Base-by-base conservation (phyloP, 169 alveolate species). In the Plasmodium ovale region DNA sequence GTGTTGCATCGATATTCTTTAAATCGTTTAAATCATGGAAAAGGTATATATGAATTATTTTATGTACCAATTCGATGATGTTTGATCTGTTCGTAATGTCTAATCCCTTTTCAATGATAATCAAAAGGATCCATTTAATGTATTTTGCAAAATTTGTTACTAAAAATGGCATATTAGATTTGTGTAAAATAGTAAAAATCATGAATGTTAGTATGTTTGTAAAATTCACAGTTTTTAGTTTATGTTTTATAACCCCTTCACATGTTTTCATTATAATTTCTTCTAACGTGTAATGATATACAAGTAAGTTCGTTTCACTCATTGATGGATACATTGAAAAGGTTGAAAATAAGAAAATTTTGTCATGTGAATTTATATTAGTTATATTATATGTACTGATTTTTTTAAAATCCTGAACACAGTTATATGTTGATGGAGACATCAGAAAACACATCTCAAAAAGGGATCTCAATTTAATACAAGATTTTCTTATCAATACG, bases 221-320 rank as follows among this genome's bases (percentile, higher is more conserved):
- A 59, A 87, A 87, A 37, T 93, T 91, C 4, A 29, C 37, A 44
- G 92, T 87, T 4, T 60, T 74, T 6, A 93, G 54, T 5, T 93
- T 88, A 19, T 82, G 68, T 72, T 77, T 87, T 79, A 93, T 82
- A 12, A 90, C 92, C 19, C 85, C 92, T 49, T 89, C 94, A 35
- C 91, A 51, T 1, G 95, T 87, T 39, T 90, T 84, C 69, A 91
- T 58, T 10, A 93, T 68, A 10, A 93, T 65, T 59, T 93, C 94
- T 72, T 93, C 95, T 53, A 93, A 56, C 16, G 92, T 93, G 33
- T 87, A 87, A 88, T 93, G 95, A 58, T 87, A 91, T 29, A 68
- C 72, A 23, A 87, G 56, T 9, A 90, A 47, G 39, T 93, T 93
- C 2, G 94, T 67, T 37, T 54, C 91, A 51, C 94, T 91, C 74